Conservation (phyloP, 371 early-diverging fungal species). For the Saksenaea oblongispora region DNA sequence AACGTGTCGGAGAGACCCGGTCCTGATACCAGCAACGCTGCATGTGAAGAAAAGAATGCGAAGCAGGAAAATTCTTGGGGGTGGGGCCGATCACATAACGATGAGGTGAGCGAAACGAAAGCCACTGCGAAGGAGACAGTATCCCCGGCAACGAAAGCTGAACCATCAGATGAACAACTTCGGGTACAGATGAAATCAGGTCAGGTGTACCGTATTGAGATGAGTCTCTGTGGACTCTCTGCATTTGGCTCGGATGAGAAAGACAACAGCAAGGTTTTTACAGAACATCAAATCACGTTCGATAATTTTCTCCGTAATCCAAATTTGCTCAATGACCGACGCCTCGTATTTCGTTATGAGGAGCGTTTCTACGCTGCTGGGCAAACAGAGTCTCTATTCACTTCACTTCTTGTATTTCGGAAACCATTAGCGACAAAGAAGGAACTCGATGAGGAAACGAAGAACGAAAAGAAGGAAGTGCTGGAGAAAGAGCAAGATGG, state of each 20-base stretch:
- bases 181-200: conserved; percentile 24
- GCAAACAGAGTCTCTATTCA: conserved; percentile 53
- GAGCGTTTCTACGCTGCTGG: conserved; percentile 51
- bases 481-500: not conserved
- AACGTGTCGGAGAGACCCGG: not conserved
- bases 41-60: not conserved
- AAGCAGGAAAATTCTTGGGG: not conserved
- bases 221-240: conserved; percentile 56
- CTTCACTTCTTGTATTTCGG: conserved; percentile 53
- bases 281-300: conserved; percentile 57
- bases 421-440: conserved; percentile 16
- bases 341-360: conserved; percentile 67
- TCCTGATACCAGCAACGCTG: not conserved
- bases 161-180: not conserved
- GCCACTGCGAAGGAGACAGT: not conserved
- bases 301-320: conserved; percentile 69
- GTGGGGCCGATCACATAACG: not conserved
- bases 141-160: not conserved
- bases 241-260: conserved; percentile 39
- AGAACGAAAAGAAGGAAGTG: too few relatives aligned
- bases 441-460: conserved; percentile 2
- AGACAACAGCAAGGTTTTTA: conserved; percentile 62
- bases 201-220: conserved; percentile 41
- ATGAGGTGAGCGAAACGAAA: not conserved
- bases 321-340: conserved; percentile 61